Base-by-base conservation (phyloP, 2,329 filamentous ascomycete genomes). In the Xylariales sp. region DNA sequence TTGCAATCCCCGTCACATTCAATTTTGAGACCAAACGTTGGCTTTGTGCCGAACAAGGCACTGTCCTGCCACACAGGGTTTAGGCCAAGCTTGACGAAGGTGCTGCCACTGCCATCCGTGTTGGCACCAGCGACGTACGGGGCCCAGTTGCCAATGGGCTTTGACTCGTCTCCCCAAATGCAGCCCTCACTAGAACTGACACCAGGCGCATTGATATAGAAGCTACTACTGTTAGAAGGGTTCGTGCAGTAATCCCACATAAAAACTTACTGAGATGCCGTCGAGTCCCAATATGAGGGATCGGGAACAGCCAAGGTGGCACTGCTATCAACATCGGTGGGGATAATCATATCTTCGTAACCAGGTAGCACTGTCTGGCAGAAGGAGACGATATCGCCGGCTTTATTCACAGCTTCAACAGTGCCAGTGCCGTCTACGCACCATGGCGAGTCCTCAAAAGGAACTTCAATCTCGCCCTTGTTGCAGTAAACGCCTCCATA, bases 281-380 rank as follows among this genome's bases (percentile, higher is more conserved):
- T 94, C 52, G 81, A 80, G 72, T 84, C 87, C 92, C 91, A 94
- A 80, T 94, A 94, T 64, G 81, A 84, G 18, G 84, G 80, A 64
- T 84, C 90, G 8, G 92, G 92, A 43, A 94, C 91, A 57, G 92
- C 91, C 62, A 95, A 82, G 36, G 84, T 85, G n/a, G 83, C 82
- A 9, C 78, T 79, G 69, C 83, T 81, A 28, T 83, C 75, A 54
- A 94, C 89, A 69, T 89, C 79, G n/a, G 91, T 94, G 16, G 91
- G 91, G 74, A 94, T 94, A 72, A 94, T 83, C 91, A 94, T 94
- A 68, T 90, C 90, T 81, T 94, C 92, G 74, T 93, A 91, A 57
- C 92, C 92, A 18, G 92, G 92, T 68, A 94, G 80, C 14, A 93
- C 90, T 4, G 92, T 94, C 80, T 94, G 92, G 80, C 92, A 94